Base-by-base conservation (phyloP, 1,139 yeast species). In the Kodamaea alishanica region DNA sequence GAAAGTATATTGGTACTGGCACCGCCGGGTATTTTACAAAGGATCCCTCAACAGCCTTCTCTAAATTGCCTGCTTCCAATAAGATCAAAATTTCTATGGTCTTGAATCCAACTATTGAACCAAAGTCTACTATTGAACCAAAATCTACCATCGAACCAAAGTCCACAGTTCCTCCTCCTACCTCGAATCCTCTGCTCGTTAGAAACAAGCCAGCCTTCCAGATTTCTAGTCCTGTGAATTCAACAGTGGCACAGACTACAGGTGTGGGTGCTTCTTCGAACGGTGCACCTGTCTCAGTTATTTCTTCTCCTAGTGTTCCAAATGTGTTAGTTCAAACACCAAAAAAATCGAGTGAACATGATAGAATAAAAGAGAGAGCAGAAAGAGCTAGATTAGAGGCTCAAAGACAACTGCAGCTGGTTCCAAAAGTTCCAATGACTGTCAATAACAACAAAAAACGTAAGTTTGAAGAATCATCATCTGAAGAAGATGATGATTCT, bases 391-490 rank as follows among this genome's bases (percentile, higher is more conserved):
- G 23, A 15, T 8, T 11, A 37, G 29, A 33, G 20, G 20, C 20
- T 15, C 20, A 15, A 15, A 15, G 20, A 11, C 10, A 7, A 30
- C 15, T 20, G 32, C n/a, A 30, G 9, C 28, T 7, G 7, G 23
- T 10, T 30, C 10, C 10, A 9, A 30, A 30, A 6, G 11, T 23
- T 6, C 11, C 32, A 11, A 6, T 10, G 15, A 8, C 32, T 30
- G 32, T 15, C 6, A 30, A 30, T 30, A n/a, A 8, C 26, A 24
- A 27, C 30, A 27, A 34, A 30, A 48, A 46, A 34, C 40, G 50
- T 30, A 42, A 34, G 31, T 43, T 47, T 28, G 43, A 41, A 26
- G 47, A 43, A 5, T 41, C 46, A 1, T 39, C 45, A n/a, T 43
- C 45, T n/a, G 47, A 38, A n/a, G 47, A 44, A 10, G 39, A 34